Evolutionary conservation across 352 stramenopile species (phyloP).

Genomic region (Blastocystis sp.): DNA sequence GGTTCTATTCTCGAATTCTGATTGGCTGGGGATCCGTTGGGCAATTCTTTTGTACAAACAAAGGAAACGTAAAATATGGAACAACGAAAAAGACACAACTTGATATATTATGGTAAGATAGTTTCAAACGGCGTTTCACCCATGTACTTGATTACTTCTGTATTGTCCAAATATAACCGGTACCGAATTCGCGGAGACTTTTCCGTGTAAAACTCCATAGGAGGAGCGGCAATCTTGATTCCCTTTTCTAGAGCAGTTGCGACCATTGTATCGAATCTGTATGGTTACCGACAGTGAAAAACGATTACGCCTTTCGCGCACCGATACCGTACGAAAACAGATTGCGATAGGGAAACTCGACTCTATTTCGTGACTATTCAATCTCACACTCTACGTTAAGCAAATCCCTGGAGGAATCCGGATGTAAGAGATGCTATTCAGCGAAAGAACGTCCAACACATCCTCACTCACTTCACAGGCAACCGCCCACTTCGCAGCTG

Average conservation of each 20-base stretch:
- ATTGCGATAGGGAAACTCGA: slow-evolving; percentile 35
- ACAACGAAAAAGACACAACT: not conserved
- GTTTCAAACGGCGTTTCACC: slow-evolving; percentile 31
- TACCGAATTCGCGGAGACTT: slow-evolving; percentile 1
- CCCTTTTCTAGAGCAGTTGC: not conserved
- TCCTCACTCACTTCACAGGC: slow-evolving; percentile 4
- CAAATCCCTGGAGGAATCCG: slow-evolving; percentile 33
- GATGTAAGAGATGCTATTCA: slow-evolving; percentile 40
- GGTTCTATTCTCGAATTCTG: too few relatives aligned
- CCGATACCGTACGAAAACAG: slow-evolving; percentile 30
- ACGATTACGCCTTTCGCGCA: not conserved
- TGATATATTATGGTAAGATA: not conserved
- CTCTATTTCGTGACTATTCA: not conserved
- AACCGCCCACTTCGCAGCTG: not conserved
- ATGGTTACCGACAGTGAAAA: not conserved
- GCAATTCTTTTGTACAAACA: not conserved
- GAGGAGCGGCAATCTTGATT: not conserved
- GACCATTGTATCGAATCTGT: slow-evolving; percentile 45
- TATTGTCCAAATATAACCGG: not conserved
- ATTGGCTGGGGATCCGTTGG: not conserved
- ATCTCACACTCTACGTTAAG: not conserved
- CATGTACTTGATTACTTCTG: slow-evolving; percentile 3
- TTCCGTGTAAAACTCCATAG: not conserved
- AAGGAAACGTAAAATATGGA: not conserved
- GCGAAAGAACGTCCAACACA: slow-evolving; percentile 17